A percentile compares a stretch with the other conserved stretches of the same genome.
These are phyloP conservation scores for Mycocentrospora acerina DNA, from an alignment of 2,329 filamentous ascomycete species.

Conservation along the genomic window DNA sequence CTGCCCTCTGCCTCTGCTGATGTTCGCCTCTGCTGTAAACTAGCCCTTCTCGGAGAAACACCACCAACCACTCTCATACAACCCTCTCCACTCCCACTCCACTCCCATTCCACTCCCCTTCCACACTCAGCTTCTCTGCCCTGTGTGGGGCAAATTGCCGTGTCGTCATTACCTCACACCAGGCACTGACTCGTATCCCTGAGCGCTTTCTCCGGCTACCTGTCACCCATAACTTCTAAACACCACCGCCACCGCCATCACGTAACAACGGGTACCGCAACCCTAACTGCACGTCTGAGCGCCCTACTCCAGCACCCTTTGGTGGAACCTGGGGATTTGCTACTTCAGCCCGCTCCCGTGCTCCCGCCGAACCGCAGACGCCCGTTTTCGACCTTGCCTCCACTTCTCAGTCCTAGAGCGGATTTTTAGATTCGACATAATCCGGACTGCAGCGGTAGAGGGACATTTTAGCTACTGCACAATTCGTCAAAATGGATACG, in stretches of 20 bases:
- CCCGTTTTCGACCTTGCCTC: slow-evolving; percentile 18
- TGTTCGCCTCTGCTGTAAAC: neutral
- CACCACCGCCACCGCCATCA: neutral
- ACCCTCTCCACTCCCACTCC: no score
- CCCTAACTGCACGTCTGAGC: slow-evolving; percentile 18
- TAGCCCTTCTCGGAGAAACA: no score
- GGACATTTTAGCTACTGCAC: slow-evolving; percentile 1
- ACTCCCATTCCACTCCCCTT: no score
- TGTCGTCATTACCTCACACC: slow-evolving; percentile 7
- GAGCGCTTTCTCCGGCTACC: neutral
- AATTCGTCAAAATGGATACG: slow-evolving; percentile 58
- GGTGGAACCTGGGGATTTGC: slow-evolving; percentile 26
- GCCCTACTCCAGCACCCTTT: slow-evolving; percentile 16
- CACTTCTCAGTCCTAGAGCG: slow-evolving; percentile 33
- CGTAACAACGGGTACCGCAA: slow-evolving; percentile 22
- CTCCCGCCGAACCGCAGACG: slow-evolving; percentile 8
- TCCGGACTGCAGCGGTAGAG: slow-evolving; percentile 28
- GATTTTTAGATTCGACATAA: slow-evolving; percentile 42
- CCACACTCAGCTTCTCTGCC: no score
- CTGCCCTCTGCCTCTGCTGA: slow-evolving; percentile 6
- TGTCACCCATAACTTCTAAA: neutral
- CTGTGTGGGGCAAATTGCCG: neutral
- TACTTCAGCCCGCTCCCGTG: slow-evolving; percentile 18
- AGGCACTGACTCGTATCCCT: slow-evolving; percentile 7
- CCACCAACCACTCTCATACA: no score